phyloP scores from a whole-genome alignment of 2,329 filamentous ascomycete species.

The Trichoderma harzianum region DNA sequence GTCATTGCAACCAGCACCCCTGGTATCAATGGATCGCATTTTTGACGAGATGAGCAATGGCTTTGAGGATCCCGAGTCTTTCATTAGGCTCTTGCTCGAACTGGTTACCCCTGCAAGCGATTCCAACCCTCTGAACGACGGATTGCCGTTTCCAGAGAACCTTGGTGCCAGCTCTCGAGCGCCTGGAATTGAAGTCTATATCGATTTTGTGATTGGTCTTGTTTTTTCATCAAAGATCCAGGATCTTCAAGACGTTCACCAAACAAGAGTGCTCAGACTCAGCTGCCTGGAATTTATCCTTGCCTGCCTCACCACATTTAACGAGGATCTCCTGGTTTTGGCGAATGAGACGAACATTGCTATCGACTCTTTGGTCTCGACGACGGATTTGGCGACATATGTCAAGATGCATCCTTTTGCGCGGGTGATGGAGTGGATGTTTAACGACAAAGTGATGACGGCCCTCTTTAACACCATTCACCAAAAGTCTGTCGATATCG shows the following conservation, averaged over 20 bases:
- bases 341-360: conserved; percentile 73
- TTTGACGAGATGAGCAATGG: conserved; percentile 71
- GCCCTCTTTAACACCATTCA: conserved; percentile 76
- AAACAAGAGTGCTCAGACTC: conserved; percentile 70
- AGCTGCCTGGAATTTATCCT: conserved; percentile 82
- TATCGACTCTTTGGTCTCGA: conserved; percentile 70
- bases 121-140: conserved; percentile 64
- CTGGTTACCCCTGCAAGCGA: conserved; percentile 65
- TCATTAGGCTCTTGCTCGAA: conserved; percentile 72
- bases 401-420: conserved; percentile 87
- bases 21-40: conserved; percentile 57
- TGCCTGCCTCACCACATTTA: conserved; percentile 79
- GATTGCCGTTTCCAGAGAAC: conserved; percentile 80
- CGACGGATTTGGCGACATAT: conserved; percentile 74
- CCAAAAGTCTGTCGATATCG: conserved; percentile 69
- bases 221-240: conserved; percentile 67
- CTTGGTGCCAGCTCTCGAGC: conserved; percentile 72
- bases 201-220: conserved; percentile 84
- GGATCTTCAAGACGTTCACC: conserved; percentile 63
- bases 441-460: conserved; percentile 83
- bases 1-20: conserved; percentile 30
- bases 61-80: conserved; percentile 82
- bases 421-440: conserved; percentile 96
- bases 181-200: conserved; percentile 84
- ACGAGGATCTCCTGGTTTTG: conserved; percentile 86